Conservation (phyloP, 192 early-diverging fungal species). For the Backusella circina region DNA sequence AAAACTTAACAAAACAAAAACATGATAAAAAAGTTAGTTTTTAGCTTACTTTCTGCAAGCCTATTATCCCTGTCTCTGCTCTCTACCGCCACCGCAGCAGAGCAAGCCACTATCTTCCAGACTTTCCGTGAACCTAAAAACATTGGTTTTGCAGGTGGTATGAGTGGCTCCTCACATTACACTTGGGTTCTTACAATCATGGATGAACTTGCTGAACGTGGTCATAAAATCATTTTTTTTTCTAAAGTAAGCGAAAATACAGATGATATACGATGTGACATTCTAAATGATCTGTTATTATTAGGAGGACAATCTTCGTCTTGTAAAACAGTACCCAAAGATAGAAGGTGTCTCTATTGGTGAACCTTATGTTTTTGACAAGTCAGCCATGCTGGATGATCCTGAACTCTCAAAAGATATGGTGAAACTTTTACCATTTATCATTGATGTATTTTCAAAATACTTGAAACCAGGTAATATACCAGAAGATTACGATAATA, state of each 20-base stretch:
- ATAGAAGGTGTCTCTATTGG: neutral
- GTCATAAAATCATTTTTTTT: neutral
- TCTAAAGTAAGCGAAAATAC: neutral
- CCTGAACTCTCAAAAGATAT: neutral
- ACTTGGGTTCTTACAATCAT: neutral
- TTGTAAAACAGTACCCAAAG: neutral
- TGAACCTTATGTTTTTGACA: neutral
- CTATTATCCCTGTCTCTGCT: neutral
- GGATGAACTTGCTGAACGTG: neutral
- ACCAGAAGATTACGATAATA: neutral
- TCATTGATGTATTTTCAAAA: neutral
- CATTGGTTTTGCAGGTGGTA: neutral
- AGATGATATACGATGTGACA: neutral
- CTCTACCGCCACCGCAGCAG: neutral
- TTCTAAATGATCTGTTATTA: neutral
- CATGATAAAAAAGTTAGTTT: neutral
- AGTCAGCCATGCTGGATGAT: neutral
- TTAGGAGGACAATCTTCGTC: neutral
- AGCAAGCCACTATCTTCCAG: neutral
- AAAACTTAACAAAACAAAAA: neutral
- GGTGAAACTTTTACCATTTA: neutral
- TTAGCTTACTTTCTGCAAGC: neutral
- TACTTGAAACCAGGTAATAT: neutral
- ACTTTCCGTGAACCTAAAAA: conserved; percentile 1
- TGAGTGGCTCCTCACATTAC: neutral